Conservation (phyloP, 345 rosid species). For the Geranium brycei region DNA sequence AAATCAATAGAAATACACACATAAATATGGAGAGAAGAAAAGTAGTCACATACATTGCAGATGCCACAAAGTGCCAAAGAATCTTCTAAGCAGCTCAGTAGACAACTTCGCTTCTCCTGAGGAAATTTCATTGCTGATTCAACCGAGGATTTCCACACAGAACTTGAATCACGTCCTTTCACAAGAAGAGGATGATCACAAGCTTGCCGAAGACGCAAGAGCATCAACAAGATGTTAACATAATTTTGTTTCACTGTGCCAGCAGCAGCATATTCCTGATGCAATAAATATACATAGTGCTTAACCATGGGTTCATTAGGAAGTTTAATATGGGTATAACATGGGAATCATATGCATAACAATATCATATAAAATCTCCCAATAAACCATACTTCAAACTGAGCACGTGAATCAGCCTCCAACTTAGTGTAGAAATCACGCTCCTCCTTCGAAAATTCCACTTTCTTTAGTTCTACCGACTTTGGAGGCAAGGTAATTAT, state of each 20-base stretch:
- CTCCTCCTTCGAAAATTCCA: slow-evolving; percentile 72
- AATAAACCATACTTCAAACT: slow-evolving; percentile 48
- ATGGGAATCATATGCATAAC: background rate
- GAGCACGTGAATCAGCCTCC: slow-evolving; percentile 77
- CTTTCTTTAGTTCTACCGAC: slow-evolving; percentile 54
- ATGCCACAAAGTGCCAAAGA: slow-evolving; percentile 83
- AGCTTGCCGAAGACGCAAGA: slow-evolving; percentile 96
- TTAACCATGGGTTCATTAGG: background rate
- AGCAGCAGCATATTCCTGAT: slow-evolving; percentile 93
- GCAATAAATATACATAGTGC: slow-evolving; percentile 3
- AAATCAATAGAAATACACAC: background rate
- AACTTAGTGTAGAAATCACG: slow-evolving; percentile 72
- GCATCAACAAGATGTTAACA: slow-evolving; percentile 91
- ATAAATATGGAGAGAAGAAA: slow-evolving; percentile 3
- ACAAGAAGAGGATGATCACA: slow-evolving; percentile 98
- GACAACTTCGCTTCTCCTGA: slow-evolving; percentile 26
- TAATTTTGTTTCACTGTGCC: slow-evolving; percentile 95
- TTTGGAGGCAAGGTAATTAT: slow-evolving; percentile 77
- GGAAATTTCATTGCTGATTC: slow-evolving; percentile 53
- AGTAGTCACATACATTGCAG: slow-evolving; percentile 57
- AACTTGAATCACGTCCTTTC: slow-evolving; percentile 48
- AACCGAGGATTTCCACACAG: slow-evolving; percentile 41
- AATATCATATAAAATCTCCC: background rate
- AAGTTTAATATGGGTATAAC: background rate
- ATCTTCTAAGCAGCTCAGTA: slow-evolving; percentile 46